Percentiles rank a stretch among this genome's conserved stretches.
Conservation (phyloP, 2,329 filamentous ascomycete genomes). For the Phaeosphaeria sp. region DNA sequence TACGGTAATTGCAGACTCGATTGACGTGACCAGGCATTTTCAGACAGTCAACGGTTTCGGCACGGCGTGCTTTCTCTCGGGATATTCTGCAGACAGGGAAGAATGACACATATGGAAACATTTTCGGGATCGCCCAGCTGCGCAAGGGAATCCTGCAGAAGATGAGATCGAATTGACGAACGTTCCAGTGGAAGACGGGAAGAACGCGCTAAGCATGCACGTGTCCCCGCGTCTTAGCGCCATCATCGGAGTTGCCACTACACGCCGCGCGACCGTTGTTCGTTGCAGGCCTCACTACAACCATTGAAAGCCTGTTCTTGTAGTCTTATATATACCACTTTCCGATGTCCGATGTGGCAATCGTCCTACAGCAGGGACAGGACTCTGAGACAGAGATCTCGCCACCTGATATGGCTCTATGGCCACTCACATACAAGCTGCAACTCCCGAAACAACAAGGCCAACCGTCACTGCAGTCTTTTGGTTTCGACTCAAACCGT, state of each 20-base stretch:
- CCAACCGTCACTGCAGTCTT: constrained; percentile 11
- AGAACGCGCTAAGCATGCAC: neutral
- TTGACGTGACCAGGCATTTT: neutral
- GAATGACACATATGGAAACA: neutral
- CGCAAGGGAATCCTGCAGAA: neutral
- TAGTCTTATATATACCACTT: neutral
- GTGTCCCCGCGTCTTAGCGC: constrained; percentile 1
- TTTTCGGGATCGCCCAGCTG: no score
- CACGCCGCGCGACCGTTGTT: constrained; percentile 1
- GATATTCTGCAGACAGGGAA: constrained; percentile 10
- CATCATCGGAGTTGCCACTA: neutral
- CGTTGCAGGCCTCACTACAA: neutral
- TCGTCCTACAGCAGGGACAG: neutral
- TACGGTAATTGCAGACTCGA: no score
- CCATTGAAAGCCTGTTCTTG: neutral
- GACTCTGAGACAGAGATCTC: neutral
- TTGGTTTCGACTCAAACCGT: constrained; percentile 9
- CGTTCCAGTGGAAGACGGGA: neutral
- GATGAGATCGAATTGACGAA: neutral
- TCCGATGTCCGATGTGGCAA: neutral
- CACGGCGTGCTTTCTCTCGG: constrained; percentile 12
- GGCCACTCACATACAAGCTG: constrained; percentile 29
- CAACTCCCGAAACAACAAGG: constrained; percentile 13
- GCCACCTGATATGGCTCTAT: constrained; percentile 7
- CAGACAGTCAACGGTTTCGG: constrained; percentile 10